Conservation (phyloP, 352 stramenopile species). For the Globisporangium splendens region DNA sequence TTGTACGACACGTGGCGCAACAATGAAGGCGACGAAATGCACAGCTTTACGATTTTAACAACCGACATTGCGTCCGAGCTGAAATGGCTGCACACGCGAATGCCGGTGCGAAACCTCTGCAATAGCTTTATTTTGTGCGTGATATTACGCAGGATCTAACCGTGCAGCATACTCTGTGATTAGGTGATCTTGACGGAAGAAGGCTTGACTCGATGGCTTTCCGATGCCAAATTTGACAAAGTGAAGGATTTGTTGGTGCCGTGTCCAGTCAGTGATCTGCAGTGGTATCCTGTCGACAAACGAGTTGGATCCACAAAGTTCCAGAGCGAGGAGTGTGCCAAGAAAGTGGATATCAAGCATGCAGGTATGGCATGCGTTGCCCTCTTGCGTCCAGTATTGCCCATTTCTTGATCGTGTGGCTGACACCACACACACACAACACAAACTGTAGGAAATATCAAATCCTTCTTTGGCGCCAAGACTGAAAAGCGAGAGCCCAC, state of each 20-base stretch:
- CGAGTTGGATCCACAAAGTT: conserved; percentile 78
- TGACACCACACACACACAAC: no score
- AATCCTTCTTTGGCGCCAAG: conserved; percentile 57
- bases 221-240: conserved; percentile 51
- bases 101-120: conserved; percentile 58
- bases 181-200: conserved; percentile 76
- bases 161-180: background rate
- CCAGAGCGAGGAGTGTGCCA: conserved; percentile 67
- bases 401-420: no score
- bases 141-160: no score
- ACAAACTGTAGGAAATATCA: conserved; percentile 49
- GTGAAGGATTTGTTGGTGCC: conserved; percentile 50
- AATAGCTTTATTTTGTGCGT: no score
- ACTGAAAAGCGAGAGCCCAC: conserved; percentile 18
- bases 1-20: conserved; percentile 84
- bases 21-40: conserved; percentile 62
- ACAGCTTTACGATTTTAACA: conserved; percentile 87
- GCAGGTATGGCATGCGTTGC: conserved; percentile 29
- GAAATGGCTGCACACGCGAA: conserved; percentile 83
- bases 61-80: conserved; percentile 63
- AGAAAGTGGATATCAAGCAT: conserved; percentile 75
- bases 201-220: conserved; percentile 57
- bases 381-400: background rate
- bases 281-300: conserved; percentile 77
- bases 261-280: conserved; percentile 51